These are phyloP conservation scores for Puccinia hordei DNA, from an alignment of 1,284 basidiomycete species.

Conservation along the genomic window DNA sequence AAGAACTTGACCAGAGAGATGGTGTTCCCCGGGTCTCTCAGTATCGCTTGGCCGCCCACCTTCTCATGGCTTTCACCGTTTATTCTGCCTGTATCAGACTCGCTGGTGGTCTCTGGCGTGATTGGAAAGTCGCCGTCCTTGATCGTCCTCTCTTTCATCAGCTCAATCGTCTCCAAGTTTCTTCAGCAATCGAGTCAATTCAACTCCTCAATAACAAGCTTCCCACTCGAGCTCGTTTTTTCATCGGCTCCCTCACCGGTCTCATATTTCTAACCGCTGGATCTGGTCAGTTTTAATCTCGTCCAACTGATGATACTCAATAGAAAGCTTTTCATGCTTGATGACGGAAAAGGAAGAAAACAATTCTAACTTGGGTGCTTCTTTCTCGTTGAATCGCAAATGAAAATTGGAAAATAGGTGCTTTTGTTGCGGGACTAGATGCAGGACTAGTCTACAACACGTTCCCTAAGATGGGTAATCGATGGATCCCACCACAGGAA, in stretches of 20 bases:
- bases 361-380: not conserved
- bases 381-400: not conserved
- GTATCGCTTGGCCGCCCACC: conserved; percentile 91
- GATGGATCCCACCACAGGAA: conserved; percentile 75
- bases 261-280: conserved; percentile 69
- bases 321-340: too few relatives aligned
- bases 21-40: conserved; percentile 91
- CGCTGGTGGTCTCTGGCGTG: conserved; percentile 76
- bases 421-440: conserved; percentile 95
- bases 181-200: conserved; percentile 55
- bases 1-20: conserved; percentile 66
- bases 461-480: conserved; percentile 94
- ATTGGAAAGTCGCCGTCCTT: conserved; percentile 71
- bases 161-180: conserved; percentile 54
- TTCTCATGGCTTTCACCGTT: conserved; percentile 83
- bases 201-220: conserved; percentile 66
- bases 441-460: conserved; percentile 96
- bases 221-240: conserved; percentile 67
- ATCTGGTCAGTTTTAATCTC: conserved; percentile 29
- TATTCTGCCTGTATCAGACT: conserved; percentile 88
- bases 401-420: conserved; percentile 65
- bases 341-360: too few relatives aligned
- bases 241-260: conserved; percentile 69
- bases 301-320: not conserved
- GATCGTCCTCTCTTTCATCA: conserved; percentile 58